Conservation (phyloP, 371 early-diverging fungal species). For the Mortierella sp. region DNA sequence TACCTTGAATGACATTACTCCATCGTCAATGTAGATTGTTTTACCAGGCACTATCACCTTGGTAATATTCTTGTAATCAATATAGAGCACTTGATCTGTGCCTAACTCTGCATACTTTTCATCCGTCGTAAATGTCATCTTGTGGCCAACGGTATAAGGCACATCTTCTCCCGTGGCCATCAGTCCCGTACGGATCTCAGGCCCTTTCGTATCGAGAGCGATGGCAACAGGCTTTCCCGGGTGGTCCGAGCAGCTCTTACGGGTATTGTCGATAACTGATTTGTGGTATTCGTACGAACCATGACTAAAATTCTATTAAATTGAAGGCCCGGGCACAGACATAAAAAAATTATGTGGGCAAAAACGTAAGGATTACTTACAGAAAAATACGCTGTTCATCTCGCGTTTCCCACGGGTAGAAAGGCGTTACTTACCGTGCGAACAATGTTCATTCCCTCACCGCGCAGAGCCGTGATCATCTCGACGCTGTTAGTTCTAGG, state of each 20-base stretch:
- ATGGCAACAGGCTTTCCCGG: slow-evolving; percentile 83
- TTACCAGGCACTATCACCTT: slow-evolving; percentile 82
- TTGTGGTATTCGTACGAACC: slow-evolving; percentile 94
- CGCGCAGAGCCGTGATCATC: slow-evolving; percentile 83
- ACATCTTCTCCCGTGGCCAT: slow-evolving; percentile 75
- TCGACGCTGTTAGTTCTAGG: slow-evolving; percentile 86
- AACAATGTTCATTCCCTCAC: slow-evolving; percentile 95
- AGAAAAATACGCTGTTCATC: background rate
- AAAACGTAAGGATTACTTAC: background rate
- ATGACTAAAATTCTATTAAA: slow-evolving; percentile 86
- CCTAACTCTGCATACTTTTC: slow-evolving; percentile 71
- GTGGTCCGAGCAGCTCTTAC: slow-evolving; percentile 64
- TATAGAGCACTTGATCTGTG: slow-evolving; percentile 79
- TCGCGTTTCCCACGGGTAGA: background rate
- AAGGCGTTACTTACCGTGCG: slow-evolving; percentile 70
- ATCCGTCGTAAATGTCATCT: slow-evolving; percentile 85
- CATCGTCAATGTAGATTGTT: slow-evolving; percentile 87
- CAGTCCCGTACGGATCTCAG: slow-evolving; percentile 87
- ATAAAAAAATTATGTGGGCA: background rate
- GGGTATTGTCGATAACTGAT: slow-evolving; percentile 83
- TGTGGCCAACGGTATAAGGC: slow-evolving; percentile 73
- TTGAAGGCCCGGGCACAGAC: background rate
- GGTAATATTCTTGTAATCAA: slow-evolving; percentile 90
- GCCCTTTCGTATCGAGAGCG: slow-evolving; percentile 90
- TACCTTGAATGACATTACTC: slow-evolving; percentile 84